A percentile compares a stretch with the other conserved stretches of the same genome.
Conservation (phyloP, 768 basidiomycete genomes). For the Auriscalpium microsporum region DNA sequence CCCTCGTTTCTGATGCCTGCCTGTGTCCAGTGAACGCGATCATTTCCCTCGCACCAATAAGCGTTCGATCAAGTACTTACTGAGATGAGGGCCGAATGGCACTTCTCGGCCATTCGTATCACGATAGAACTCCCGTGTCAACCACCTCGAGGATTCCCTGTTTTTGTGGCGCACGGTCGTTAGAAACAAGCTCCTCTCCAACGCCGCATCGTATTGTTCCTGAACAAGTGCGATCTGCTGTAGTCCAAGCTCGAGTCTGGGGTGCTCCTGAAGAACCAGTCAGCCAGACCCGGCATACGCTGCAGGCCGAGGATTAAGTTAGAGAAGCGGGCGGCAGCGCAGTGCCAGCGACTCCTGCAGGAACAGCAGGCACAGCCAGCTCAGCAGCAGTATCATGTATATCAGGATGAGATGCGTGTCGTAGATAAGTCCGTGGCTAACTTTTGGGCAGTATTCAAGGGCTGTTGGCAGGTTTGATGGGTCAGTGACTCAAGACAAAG, state of each 20-base stretch:
- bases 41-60: conserved; percentile 79
- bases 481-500: no score
- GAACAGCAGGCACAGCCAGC: no score
- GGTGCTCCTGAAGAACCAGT: conserved; percentile 55
- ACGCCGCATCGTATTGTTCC: conserved; percentile 72
- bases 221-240: conserved; percentile 76
- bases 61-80: conserved; percentile 78
- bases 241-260: conserved; percentile 65
- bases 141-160: conserved; percentile 75
- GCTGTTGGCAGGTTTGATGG: no score
- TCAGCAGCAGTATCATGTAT: no score
- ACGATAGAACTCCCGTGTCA: conserved; percentile 58
- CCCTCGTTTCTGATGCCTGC: neutral
- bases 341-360: no score
- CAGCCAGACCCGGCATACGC: no score
- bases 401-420: no score
- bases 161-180: conserved; percentile 70
- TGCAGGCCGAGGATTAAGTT: no score
- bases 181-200: conserved; percentile 61
- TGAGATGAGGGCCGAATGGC: conserved; percentile 45
- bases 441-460: no score
- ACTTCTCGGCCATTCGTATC: no score
- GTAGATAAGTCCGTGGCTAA: no score
- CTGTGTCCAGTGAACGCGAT: conserved; percentile 63
- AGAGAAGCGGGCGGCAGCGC: no score